Percentiles rank a stretch among this genome's conserved stretches.
phyloP scores from a whole-genome alignment of 805 yeast genomes.

The Candida verbasci region DNA sequence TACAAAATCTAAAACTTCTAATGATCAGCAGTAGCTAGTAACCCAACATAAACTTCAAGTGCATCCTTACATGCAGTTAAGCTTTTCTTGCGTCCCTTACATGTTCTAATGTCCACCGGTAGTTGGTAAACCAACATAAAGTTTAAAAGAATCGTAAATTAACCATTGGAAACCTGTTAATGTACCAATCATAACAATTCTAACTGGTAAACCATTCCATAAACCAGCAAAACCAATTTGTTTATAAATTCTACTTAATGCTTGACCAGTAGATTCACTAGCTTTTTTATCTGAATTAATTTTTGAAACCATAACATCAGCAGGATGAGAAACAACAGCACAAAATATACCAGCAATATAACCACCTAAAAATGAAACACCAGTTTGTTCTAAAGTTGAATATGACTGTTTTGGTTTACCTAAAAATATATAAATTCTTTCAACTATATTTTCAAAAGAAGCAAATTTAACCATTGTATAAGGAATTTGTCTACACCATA shows the following conservation, averaged over 20 bases:
- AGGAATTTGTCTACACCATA: constrained; percentile 98
- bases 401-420: constrained; percentile 73
- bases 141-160: constrained; percentile 93
- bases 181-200: constrained; percentile 97
- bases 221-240: constrained; percentile 86
- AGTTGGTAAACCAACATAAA: constrained; percentile 91
- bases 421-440: constrained; percentile 64
- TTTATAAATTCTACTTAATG: constrained; percentile 68
- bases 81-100: too few relatives aligned
- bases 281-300: constrained; percentile 69
- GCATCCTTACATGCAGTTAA: too few relatives aligned
- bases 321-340: constrained; percentile 95
- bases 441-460: constrained; percentile 88
- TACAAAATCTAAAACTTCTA: too few relatives aligned
- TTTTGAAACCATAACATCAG: constrained; percentile 97
- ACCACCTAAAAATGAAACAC: constrained; percentile 93
- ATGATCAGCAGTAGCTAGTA: too few relatives aligned
- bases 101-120: constrained; percentile 51
- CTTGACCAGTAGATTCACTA: constrained; percentile 62
- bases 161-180: constrained; percentile 97
- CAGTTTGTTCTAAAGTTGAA: constrained; percentile 76
- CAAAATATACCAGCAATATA: constrained; percentile 96
- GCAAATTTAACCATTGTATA: constrained; percentile 98
- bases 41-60: too few relatives aligned
- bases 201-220: constrained; percentile 92